These are phyloP conservation scores for Conticribra guillardii DNA, from an alignment of 108 stramenopile species.

Conservation along the genomic window DNA sequence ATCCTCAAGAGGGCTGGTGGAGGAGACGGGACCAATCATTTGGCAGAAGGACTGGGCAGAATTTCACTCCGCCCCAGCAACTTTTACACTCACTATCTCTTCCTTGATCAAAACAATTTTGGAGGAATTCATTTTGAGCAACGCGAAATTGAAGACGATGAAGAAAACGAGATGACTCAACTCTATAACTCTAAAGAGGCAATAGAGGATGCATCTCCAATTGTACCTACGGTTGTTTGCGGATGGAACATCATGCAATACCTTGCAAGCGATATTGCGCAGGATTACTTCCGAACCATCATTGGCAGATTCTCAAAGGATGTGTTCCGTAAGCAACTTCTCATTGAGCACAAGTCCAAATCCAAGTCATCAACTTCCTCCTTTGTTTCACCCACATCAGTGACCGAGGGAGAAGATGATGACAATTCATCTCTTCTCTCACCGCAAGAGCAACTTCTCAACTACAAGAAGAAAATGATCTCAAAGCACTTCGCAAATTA, in stretches of 20 bases:
- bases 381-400: conserved; percentile 38
- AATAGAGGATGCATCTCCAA: conserved; percentile 13
- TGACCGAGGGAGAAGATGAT: conserved; percentile 31
- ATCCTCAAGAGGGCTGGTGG: conserved; percentile 62
- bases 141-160: conserved; percentile 55
- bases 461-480: conserved; percentile 81
- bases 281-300: conserved; percentile 85
- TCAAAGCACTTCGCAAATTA: conserved; percentile 77
- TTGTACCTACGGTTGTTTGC: conserved; percentile 83
- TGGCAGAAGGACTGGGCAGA: conserved; percentile 58
- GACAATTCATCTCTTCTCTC: conserved; percentile 27
- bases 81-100: conserved; percentile 86
- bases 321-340: conserved; percentile 73
- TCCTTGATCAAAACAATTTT: conserved; percentile 95
- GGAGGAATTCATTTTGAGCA: conserved; percentile 88
- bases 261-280: conserved; percentile 77
- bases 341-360: conserved; percentile 52
- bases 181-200: conserved; percentile 34
- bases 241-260: conserved; percentile 90
- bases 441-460: conserved; percentile 64
- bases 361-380: conserved; percentile 20
- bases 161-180: conserved; percentile 49
- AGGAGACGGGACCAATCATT: conserved; percentile 28
- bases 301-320: conserved; percentile 84
- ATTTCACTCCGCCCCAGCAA: conserved; percentile 74